A percentile compares a stretch with the other conserved stretches of the same genome.
Conservation (phyloP, 257 asterid species). For the Salvia miltiorrhiza region DNA sequence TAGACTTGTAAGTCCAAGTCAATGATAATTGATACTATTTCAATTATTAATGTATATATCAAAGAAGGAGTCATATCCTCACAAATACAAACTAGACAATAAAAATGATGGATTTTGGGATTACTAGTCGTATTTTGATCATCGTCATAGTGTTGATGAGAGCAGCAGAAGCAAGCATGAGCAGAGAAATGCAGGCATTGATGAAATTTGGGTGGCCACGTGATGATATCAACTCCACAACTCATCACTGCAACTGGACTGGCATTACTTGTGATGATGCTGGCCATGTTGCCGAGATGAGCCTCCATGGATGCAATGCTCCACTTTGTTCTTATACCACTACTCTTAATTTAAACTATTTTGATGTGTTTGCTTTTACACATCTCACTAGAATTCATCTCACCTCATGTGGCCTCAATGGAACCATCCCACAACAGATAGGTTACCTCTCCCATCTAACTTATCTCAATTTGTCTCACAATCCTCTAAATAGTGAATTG, state of each 20-base stretch:
- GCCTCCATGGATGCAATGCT: neutral
- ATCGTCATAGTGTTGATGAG: neutral
- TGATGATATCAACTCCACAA: neutral
- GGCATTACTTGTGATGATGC: conserved; percentile 1
- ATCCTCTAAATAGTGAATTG: no score
- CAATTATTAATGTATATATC: no score
- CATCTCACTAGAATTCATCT: neutral
- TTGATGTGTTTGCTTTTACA: conserved; percentile 3
- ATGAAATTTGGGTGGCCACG: neutral
- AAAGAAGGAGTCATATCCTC: no score
- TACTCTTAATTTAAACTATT: neutral
- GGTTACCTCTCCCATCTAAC: neutral
- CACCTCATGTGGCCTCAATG: neutral
- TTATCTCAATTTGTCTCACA: neutral
- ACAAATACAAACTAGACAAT: no score
- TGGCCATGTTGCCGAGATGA: neutral
- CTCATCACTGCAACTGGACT: conserved; percentile 16
- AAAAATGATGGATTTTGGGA: neutral
- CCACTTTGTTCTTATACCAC: neutral
- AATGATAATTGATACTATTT: no score
- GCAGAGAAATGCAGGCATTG: neutral
- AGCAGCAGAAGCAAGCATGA: neutral
- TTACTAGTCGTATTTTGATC: no score
- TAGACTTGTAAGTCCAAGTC: no score
- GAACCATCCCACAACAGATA: neutral